Conservation (phyloP, 305 asterid genomes). For the Solanum chacoense region DNA sequence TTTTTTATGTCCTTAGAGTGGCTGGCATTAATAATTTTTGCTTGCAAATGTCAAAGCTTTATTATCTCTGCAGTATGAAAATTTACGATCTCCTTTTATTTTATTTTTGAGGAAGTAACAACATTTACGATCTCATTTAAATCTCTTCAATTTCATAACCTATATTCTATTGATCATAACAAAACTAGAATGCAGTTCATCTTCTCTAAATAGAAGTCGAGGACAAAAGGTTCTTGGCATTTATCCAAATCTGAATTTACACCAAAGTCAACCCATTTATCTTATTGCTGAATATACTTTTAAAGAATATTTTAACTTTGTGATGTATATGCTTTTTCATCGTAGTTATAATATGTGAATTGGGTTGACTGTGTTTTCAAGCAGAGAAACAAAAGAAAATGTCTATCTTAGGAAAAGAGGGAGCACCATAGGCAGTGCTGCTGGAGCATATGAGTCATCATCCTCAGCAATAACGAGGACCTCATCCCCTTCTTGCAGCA, state of each 20-base stretch:
- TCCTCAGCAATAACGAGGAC: conserved; percentile 92
- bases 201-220: not conserved
- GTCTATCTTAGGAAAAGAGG: conserved; percentile 17
- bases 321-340: not conserved
- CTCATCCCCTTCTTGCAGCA: conserved; percentile 83
- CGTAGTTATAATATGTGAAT: not conserved
- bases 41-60: not conserved
- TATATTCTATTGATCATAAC: not conserved
- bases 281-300: not conserved
- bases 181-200: not conserved
- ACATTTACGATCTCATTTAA: not conserved
- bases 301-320: not conserved
- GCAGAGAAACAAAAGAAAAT: not conserved
- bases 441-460: conserved; percentile 77
- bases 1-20: not conserved
- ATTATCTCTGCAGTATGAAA: not conserved
- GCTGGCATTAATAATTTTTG: not conserved
- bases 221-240: not conserved
- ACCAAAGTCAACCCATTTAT: not conserved
- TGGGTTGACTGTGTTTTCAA: not conserved
- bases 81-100: not conserved
- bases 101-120: not conserved
- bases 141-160: not conserved
- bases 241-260: not conserved
- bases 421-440: conserved; percentile 67